Evolutionary conservation across 495 filamentous ascomycete species (phyloP), one percentile per base, ranked within the genome.

Genomic region (Lineolata rhizophorae): DNA sequence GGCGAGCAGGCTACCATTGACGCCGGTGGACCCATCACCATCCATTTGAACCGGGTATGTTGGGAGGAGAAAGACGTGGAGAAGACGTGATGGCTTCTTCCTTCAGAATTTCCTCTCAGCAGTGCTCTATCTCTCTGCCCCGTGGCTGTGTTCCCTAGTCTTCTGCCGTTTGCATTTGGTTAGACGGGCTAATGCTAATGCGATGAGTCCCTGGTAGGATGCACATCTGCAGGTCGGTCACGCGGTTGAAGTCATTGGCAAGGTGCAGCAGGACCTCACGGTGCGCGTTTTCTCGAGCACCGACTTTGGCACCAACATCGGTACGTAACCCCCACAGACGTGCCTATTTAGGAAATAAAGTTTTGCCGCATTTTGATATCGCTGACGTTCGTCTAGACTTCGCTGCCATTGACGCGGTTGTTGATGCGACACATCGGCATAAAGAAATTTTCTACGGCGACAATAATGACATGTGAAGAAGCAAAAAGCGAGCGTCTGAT

Each of bases 211-310:
- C 40, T 14, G 36, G 37, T 39, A 82, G 63, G 84, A 93, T 39
- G 64, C 67, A 20, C 79, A 91, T 49, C 55, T 95, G 24, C 60
- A 67, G 31, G 61, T 78, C 48, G 73, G 77, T 31, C 80, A 79
- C 50, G 66, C 76, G 27, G 72, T 76, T 12, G 90, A 97, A 55
- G 55, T 97, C 37, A 73, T 95, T 26, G 90, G 83, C 32, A 94
- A 87, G 53, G 84, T 97, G 34, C 72, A 82, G 40, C 58, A 60
- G 41, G 82, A 90, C 44, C 54, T 87, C 25, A 68, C 65, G 11
- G 51, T 97, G 28, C 74, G 73, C 42, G 73, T 81, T 24, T 55
- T 90, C 28, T 74, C 60, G 27, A 68, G 72, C 9, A 67, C 65
- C 32, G 85, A 95, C 53, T 76, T 90, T 51, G 85, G 85, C 17